Evolutionary conservation across 2,329 filamentous ascomycete species (phyloP).

Genomic region (Talaromyces marneffei): DNA sequence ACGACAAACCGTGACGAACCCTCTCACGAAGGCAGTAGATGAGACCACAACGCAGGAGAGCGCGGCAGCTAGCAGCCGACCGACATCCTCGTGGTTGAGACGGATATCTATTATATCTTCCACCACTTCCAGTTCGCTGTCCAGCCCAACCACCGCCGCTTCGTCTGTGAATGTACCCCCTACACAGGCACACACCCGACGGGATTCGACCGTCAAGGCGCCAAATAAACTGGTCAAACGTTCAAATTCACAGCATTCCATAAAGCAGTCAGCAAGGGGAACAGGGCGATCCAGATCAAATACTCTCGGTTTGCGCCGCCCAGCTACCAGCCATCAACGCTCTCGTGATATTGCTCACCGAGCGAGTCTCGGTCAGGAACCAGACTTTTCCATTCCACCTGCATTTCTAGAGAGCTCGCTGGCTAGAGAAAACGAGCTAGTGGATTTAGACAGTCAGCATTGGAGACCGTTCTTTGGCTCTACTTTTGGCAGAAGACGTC

Average conservation of each 20-base stretch:
- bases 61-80: slow-evolving; percentile 28
- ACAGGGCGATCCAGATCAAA: slow-evolving; percentile 31
- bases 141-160: slow-evolving; percentile 47
- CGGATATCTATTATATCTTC: slow-evolving; percentile 47
- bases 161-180: slow-evolving; percentile 51
- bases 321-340: slow-evolving; percentile 59
- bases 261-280: slow-evolving; percentile 32
- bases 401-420: slow-evolving; percentile 3
- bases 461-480: slow-evolving; percentile 39
- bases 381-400: neutral
- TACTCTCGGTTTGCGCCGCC: slow-evolving; percentile 50
- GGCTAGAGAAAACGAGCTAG: slow-evolving; percentile 12
- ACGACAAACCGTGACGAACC: slow-evolving; percentile 33
- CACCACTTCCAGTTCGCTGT: slow-evolving; percentile 42
- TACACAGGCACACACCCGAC: slow-evolving; percentile 42
- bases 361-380: slow-evolving; percentile 3
- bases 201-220: slow-evolving; percentile 26
- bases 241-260: slow-evolving; percentile 48
- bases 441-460: slow-evolving; percentile 14
- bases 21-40: slow-evolving; percentile 25
- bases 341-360: slow-evolving; percentile 46
- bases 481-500: slow-evolving; percentile 15
- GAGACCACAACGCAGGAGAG: slow-evolving; percentile 18
- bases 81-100: slow-evolving; percentile 51
- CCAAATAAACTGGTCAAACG: slow-evolving; percentile 62